Evolutionary conservation across 148 eudicot species (phyloP).

Genomic region (Rhododendron griersonianum): DNA sequence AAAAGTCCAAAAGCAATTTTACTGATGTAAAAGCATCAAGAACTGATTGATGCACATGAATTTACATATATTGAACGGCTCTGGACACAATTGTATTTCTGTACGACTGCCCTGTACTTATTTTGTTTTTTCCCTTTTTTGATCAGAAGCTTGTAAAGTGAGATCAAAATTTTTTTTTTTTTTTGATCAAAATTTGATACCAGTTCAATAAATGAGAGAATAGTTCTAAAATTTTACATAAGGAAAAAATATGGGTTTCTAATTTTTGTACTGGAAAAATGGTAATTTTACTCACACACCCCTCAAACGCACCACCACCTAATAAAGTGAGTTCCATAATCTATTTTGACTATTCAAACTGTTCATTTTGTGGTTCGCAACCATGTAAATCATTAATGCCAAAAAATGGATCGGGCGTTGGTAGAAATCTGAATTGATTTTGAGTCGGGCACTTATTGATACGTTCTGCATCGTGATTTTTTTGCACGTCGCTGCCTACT

Average conservation of each 20-base stretch:
- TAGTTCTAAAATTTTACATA: background rate
- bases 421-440: background rate
- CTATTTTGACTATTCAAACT: background rate
- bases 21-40: too few relatives aligned
- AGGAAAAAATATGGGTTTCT: background rate
- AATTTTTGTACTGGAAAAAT: background rate
- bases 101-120: too few relatives aligned
- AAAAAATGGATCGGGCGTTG: background rate
- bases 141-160: too few relatives aligned
- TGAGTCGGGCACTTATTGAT: background rate
- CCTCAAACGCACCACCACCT: background rate
- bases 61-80: too few relatives aligned
- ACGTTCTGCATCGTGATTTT: background rate
- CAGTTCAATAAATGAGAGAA: background rate
- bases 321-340: background rate
- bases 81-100: too few relatives aligned
- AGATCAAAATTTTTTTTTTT: too few relatives aligned
- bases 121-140: too few relatives aligned
- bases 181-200: too few relatives aligned
- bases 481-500: background rate
- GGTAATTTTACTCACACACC: background rate
- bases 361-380: too few relatives aligned
- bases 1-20: too few relatives aligned
- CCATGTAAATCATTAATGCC: too few relatives aligned
- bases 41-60: too few relatives aligned